Base-by-base conservation (phyloP, 176 grass and related monocot genomes). In the Zoysia japonica region DNA sequence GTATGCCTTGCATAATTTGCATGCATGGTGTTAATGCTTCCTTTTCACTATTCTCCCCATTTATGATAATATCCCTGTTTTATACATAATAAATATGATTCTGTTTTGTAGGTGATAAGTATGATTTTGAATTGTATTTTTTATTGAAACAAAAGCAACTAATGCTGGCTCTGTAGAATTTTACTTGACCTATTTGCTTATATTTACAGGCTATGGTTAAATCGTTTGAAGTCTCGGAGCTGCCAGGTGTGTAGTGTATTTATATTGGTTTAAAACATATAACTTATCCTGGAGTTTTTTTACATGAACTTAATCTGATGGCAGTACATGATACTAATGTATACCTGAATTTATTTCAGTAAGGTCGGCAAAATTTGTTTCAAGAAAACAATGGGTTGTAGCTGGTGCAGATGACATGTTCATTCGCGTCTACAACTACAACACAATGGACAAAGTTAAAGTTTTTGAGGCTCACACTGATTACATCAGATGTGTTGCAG, bases 381-480 rank as follows among this genome's bases (percentile, higher is more conserved):
- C 88, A 79, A 85, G 96, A 54, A 99, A 95, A 67, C 96, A 99
- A 72, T 99, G 96, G 96, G 90, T 99, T 77, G 96, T 99, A 78
- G 96, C 96, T 83, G 96, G 96, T 79, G 92, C 96, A 80, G 96
- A 99, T 13, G 96, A 99, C 79, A 95, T 94, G 92, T 87, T 85
- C 64, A 94, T 98, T 71, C 92, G 92, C 35, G 90, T 92, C 38
- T 95, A 95, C 87, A 95, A 95, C 62, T 96, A 96, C 84, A 96
- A 96, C 66, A 96, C 93, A 3, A 96, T 96, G 93, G 93, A 96
- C 76, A 96, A 96, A 85, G 85, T 96, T 81, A 96, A 96, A 87
- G 90, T 93, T 73, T 88, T 96, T 79, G 93, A 96, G 76, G 93
- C 93, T 78, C 90, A 96, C 62, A 90, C 90, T 28, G 93, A 96